phyloP scores from a whole-genome alignment of 331 rosid species.

The Rhamnella rubrinervis region DNA sequence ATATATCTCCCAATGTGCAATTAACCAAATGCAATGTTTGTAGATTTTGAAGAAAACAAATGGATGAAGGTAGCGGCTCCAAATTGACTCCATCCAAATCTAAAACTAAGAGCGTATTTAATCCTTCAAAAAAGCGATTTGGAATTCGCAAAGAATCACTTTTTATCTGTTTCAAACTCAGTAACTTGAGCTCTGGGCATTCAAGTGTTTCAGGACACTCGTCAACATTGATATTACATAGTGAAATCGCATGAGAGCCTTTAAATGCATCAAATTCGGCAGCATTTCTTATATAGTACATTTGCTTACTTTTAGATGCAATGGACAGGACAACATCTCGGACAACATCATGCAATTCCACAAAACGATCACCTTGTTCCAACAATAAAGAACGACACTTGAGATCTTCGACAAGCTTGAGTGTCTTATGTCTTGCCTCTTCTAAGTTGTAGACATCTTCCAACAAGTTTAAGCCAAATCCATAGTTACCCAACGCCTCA shows the following conservation, averaged over 20 bases:
- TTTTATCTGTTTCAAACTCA: background rate
- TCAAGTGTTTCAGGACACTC: too few species aligned
- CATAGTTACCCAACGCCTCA: background rate
- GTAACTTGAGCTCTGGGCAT: background rate
- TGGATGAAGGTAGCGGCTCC: background rate
- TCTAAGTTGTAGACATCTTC: background rate
- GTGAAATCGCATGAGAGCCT: too few species aligned
- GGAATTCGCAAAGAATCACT: background rate
- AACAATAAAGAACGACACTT: background rate
- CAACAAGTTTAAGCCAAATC: background rate
- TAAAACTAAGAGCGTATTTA: background rate
- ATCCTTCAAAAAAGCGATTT: background rate
- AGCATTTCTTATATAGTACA: background rate
- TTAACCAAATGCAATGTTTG: background rate
- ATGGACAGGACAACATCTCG: background rate
- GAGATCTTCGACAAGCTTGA: background rate
- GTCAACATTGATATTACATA: too few species aligned
- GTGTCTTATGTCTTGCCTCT: background rate
- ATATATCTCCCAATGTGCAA: background rate
- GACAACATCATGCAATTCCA: background rate
- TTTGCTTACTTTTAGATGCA: background rate
- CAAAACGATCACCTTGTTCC: background rate
- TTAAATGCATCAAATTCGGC: background rate
- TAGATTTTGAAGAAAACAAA: background rate
- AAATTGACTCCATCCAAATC: background rate